phyloP scores from a whole-genome alignment of 805 yeast genomes.

The Metschnikowia kunwiensis region DNA sequence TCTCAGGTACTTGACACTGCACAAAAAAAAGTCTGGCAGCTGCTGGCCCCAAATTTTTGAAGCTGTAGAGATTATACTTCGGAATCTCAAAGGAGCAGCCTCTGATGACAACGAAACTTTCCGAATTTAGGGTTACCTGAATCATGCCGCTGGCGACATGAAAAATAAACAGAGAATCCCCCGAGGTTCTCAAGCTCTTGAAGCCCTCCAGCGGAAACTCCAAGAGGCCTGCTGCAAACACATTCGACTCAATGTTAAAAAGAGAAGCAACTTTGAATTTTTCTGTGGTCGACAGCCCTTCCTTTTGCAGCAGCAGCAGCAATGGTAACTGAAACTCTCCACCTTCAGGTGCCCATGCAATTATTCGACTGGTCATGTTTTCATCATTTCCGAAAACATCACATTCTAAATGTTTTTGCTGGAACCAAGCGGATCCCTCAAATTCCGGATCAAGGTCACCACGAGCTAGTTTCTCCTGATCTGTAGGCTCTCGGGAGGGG shows the following conservation, averaged over 20 bases:
- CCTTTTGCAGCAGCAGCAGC: conserved; percentile 35
- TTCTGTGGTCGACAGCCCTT: conserved; percentile 34
- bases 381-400: conserved; percentile 48
- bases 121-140: conserved; percentile 62
- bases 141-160: conserved; percentile 69
- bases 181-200: conserved; percentile 59
- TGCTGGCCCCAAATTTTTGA: conserved; percentile 57
- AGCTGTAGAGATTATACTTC: conserved; percentile 66
- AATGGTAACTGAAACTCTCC: conserved; percentile 41
- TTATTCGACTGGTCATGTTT: conserved; percentile 32
- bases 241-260: conserved; percentile 59
- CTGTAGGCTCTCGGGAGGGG: conserved; percentile 17
- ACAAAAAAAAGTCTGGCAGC: conserved; percentile 71
- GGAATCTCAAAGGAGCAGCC: conserved; percentile 87
- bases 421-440: conserved; percentile 54
- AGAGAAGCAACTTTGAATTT: conserved; percentile 61
- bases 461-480: not conserved
- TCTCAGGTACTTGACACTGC: conserved; percentile 44
- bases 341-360: conserved; percentile 66
- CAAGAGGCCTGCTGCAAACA: conserved; percentile 71
- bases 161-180: conserved; percentile 68
- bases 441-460: conserved; percentile 38
- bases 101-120: conserved; percentile 54
- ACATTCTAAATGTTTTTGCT: conserved; percentile 37
- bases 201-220: conserved; percentile 60